A percentile compares a stretch with the other conserved stretches of the same genome.
These are phyloP conservation scores for Mycosarcoma mackinlayi DNA, from an alignment of 1,284 basidiomycete species.

Conservation along the genomic window DNA sequence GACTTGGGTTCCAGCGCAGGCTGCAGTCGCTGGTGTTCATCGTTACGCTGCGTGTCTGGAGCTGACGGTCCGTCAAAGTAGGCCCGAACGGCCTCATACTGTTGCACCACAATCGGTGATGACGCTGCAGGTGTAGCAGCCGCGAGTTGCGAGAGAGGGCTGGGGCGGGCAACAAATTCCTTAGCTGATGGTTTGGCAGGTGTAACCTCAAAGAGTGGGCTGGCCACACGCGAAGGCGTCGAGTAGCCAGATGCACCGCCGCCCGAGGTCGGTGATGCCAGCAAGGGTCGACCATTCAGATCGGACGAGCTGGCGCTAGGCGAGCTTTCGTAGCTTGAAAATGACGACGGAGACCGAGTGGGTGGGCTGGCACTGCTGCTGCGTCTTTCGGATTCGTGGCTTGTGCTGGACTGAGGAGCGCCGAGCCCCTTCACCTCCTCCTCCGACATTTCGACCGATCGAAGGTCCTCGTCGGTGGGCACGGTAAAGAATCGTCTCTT, in stretches of 20 bases:
- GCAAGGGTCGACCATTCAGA: conserved; percentile 6
- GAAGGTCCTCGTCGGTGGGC: conserved; percentile 44
- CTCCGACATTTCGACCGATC: conserved; percentile 37
- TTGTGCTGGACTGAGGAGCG: background rate
- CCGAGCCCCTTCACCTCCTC: conserved; percentile 28
- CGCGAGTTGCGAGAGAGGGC: conserved; percentile 40
- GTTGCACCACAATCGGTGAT: background rate
- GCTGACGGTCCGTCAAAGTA: background rate
- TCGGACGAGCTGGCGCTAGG: conserved; percentile 11
- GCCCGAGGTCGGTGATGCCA: conserved; percentile 13
- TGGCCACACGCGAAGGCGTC: conserved; percentile 20
- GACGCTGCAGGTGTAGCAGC: conserved; percentile 14
- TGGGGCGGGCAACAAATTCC: conserved; percentile 33
- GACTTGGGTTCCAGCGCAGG: conserved; percentile 1
- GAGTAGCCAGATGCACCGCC: conserved; percentile 25
- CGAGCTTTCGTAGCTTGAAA: conserved; percentile 11
- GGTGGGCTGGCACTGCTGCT: conserved; percentile 1
- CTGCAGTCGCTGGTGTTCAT: background rate
- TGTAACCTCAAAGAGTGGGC: conserved; percentile 18
- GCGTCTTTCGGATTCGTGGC: background rate
- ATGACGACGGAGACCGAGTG: background rate
- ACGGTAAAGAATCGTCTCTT: conserved; percentile 43
- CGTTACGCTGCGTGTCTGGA: background rate
- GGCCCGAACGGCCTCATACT: no score
- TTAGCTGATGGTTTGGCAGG: conserved; percentile 19